Evolutionary conservation across 78 protist genomes (phyloP), one percentile per base, ranked within the genome.

Genomic region (Diacronema lutheri): DNA sequence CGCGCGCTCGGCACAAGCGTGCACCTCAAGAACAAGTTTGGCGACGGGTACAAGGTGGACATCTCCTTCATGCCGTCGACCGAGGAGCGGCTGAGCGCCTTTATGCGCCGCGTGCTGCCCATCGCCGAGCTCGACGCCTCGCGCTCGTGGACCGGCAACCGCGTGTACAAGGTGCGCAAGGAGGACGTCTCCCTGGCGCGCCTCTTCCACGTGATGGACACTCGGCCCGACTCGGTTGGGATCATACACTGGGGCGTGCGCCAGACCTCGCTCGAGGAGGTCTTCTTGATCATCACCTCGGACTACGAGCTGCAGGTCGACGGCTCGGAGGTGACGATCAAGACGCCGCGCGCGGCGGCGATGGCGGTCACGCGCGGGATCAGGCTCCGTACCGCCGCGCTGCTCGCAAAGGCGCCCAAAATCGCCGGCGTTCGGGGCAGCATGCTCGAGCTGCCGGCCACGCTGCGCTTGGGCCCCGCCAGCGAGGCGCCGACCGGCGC

Each of bases 1-100:
- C 46, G 50, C 50, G 91, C 92, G 65, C 1, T 92, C 23, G 97
- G 97, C 29, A 26, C 90, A 23, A 86, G 83, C 37, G 73, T 38
- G 68, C 93, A 90, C 44, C 84, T 96, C 56, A 93, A 95, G 31
- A 26, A 88, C 58, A 90, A 74, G 64, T 94, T 72, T 64, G 94
- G 94, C 31, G 79, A 68, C 9, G 96, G 96, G 19, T 94, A 95
- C 76, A 20, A 82, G 20, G 3, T 93, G 10, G 84, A 65, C n/a
- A 25, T 88, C 35, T 81, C 50, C 7, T 7, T 19, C 37, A 69
- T 29, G n/a, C 77, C 38, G 50, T 7, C 38, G 38, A 3, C 4
- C 13, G 31, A 62, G 31, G 68, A 62, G 9, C 13, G 9, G 16
- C 41, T 55, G 31, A 1, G 37, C 37, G 29, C 7, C 58, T 44